Evolutionary conservation across 208 protist species (phyloP), one percentile per base, ranked within the genome.

Genomic region (Leishmania amazonensis): DNA sequence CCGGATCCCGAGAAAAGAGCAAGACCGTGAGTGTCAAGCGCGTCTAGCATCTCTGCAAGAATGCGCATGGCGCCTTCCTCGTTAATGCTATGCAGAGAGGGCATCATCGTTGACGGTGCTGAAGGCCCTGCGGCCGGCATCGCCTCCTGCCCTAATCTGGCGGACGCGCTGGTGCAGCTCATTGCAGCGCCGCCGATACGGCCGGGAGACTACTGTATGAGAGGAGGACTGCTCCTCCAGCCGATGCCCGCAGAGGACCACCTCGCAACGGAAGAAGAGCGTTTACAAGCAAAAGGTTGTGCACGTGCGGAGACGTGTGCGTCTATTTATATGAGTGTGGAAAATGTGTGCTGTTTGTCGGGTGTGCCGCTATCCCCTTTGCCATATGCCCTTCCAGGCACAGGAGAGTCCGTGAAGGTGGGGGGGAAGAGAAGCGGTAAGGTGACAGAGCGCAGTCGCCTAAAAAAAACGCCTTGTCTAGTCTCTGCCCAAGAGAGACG

Each of bases 31-130:
- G 51, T 53, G n/a, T 54, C 51, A 4, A 87, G n/a, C n/a, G 45
- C 57, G 9, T 79, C 72, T 40, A 77, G 74, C 87, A 83, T 57
- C 82, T 86, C 83, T 74, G 85, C 78, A 21, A 81, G 40, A 13
- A 76, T 65, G 57, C 57, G 31, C 72, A 84, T 35, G 9, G 77
- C 78, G n/a, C 64, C 78, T 2, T 80, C 75, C 53, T 80, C 78
- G 21, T 79, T 51, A 6, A 80, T 53, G 28, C 19, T 68, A 31
- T 73, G 65, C 40, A 45, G 75, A n/a, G 58, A 80, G 38, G n/a
- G 35, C 62, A 35, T 21, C 64, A 53, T 31, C n/a, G 11, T 24
- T 67, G 75, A 62, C 51, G n/a, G 35, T 3, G n/a, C 35, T 45
- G 51, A 38, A 74, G 68, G 31, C 68, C 3, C 40, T 21, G 45